These are phyloP conservation scores for Fusarium avenaceum DNA, from an alignment of 2,329 filamentous ascomycete species.

Conservation along the genomic window DNA sequence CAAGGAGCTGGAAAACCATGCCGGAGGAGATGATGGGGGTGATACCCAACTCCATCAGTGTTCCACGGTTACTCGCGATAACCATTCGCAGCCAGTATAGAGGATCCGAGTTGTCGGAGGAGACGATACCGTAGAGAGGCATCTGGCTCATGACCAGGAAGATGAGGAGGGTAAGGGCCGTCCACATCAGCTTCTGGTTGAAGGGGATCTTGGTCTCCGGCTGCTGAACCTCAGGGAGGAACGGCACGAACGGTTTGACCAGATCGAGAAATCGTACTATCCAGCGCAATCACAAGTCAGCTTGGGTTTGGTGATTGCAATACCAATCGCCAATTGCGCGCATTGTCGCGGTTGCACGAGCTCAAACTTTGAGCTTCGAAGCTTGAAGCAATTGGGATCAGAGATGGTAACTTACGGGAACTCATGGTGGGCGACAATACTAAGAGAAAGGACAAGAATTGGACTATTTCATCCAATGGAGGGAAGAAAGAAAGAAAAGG, in stretches of 20 bases:
- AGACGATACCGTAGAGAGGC: slow-evolving; percentile 99
- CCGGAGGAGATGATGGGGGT: slow-evolving; percentile 99
- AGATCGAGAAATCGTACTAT: slow-evolving; percentile 98
- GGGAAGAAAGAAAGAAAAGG: slow-evolving; percentile 53
- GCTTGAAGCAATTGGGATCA: slow-evolving; percentile 19
- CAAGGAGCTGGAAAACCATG: slow-evolving; percentile 99
- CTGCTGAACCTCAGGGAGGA: slow-evolving; percentile 98
- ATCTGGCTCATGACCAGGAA: slow-evolving; percentile 99
- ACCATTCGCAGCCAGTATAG: slow-evolving; percentile 99
- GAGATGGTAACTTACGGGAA: slow-evolving; percentile 63
- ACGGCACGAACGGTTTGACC: slow-evolving; percentile 99
- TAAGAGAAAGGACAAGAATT: slow-evolving; percentile 55
- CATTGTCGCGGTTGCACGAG: slow-evolving; percentile 35
- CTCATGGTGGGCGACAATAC: slow-evolving; percentile 64
- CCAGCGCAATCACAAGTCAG: slow-evolving; percentile 47
- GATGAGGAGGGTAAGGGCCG: slow-evolving; percentile 92
- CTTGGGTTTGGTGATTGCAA: slow-evolving; percentile 28
- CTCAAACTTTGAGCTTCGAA: slow-evolving; percentile 27
- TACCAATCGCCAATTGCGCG: slow-evolving; percentile 48
- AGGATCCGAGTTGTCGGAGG: slow-evolving; percentile 97
- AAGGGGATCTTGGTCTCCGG: slow-evolving; percentile 99
- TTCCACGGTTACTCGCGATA: slow-evolving; percentile 98
- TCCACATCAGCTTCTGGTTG: slow-evolving; percentile 99
- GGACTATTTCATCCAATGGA: slow-evolving; percentile 57
- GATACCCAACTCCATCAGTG: slow-evolving; percentile 95